Base-by-base conservation (phyloP, 2,329 filamentous ascomycete species). In the Keithomyces neogunnii region DNA sequence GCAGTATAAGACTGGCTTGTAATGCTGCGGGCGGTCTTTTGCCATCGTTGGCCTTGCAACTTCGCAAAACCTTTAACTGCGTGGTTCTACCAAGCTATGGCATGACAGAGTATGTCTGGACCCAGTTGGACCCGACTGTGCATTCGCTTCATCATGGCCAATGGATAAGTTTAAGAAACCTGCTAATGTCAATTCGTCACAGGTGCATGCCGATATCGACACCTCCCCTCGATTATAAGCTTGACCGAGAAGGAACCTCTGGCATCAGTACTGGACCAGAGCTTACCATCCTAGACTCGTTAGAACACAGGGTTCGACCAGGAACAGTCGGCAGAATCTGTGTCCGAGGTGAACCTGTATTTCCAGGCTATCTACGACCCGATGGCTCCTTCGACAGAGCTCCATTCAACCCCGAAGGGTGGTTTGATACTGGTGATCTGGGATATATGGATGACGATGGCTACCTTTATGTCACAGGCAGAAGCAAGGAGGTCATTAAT, bases 401-500 rank as follows among this genome's bases (percentile, higher is more conserved):
- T 0, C 63, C 69, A 5, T 78, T 81, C 55, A 76, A 69, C 36
- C 54, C 60, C 4, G 60, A 71, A 13, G 76, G 76, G 10, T 80
- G 73, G 73, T 80, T 80, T 52, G 74, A 78, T 46, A 79, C 77
- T 8, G 76, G 77, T 30, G 76, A 80, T 53, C 67, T 78, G 54
- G 76, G 76, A 3, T 74, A 76, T 50, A 66, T 78, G 52, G 77
- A 80, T 54, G 51, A 62, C 1, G 71, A 76, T 9, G 74, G 74
- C 30, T 79, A 73, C 55, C 68, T 80, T 7, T 79, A 73, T 61
- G 74, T 80, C 55, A 80, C 76, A 2, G 77, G 76, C 6, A 69
- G 77, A 32, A 77, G 70, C 59, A 80, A 80, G 56, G 77, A 80
- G 51, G 74, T 80, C 51, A 78, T 80, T 62, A 80, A 80, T 58